Base-by-base conservation (phyloP, 2,329 filamentous ascomycete species). In the Ciborinia camelliae region DNA sequence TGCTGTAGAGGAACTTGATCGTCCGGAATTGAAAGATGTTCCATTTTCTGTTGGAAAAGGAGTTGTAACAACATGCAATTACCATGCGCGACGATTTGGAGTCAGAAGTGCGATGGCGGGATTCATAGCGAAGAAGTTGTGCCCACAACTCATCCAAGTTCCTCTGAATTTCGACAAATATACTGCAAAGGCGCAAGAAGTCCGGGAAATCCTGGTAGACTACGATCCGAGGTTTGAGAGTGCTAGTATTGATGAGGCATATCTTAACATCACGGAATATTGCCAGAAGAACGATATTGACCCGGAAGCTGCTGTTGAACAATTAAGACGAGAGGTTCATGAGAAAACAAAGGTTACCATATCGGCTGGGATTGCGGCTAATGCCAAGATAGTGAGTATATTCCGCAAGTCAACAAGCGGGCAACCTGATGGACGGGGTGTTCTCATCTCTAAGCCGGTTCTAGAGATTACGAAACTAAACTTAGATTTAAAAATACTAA, bases 181-280 rank as follows among this genome's bases (percentile, higher is more conserved):
- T 74, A 90, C 82, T 0, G 86, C 91, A 18, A 99, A 98, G 76
- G 95, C 95, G 0, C 85, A 90, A 65, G 93, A 98, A 75, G 88
- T 98, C 7, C 86, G 94, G 14, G 84, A 88, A 50, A 86, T 99
- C 1, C 80, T 99, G 20, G 89, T 86, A 14, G 82, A 89, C n/a
- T 99, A 98, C 73, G 95, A 99, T 73, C 86, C 91, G 0, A 83
- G 90, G 1, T 99, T 96, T 71, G 92, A 98, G 76, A 96, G 90
- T 71, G 92, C 94, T 0, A 97, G 92, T 74, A 93, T 97, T 69
- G 95, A 99, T 71, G 95, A 99, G 76, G 95, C 95, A 0, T 99
- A 97, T 74, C 81, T 99, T 35, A 98, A 99, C 72, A 90, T 99
- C 65, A 98, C 95, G 0, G 81, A 88, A 59, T 98, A 96, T 74